Evolutionary conservation across 257 asterid genomes (phyloP), one percentile per base, ranked within the genome.

Genomic region (Thymus mandschuricus): DNA sequence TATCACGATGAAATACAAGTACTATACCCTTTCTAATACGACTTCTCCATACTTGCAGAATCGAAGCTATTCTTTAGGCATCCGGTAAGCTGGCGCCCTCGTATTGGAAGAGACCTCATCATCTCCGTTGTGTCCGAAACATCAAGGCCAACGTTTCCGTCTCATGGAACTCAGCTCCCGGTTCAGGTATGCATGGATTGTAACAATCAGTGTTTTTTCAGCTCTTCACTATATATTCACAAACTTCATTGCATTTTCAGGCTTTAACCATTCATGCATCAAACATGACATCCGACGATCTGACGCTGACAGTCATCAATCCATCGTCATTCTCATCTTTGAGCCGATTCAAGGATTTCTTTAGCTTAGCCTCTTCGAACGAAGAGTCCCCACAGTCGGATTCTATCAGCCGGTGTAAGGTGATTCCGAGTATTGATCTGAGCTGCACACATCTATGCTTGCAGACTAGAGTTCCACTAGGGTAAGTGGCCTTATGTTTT

Each of bases 401-500:
- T 80, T 71, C 83, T 7, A 38, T 38, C 41, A 38, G 41, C 1
- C 41, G 30, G 71, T 70, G 10, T 56, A 83, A 87, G 77, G 86
- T 79, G 74, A 87, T 83, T 80, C 92, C 93, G 59, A 81, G 79
- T 63, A 66, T 82, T 60, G 92, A 88, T 85, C 78, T 71, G 66
- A 87, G 93, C 34, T 86, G 96, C 88, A 82, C 98, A 41, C 98
- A 95, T 81, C 78, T 92, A 75, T 92, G 98, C 96, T 82, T 95
- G 82, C 98, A 87, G 85, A 89, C 98, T 72, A 82, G 93, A 85
- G 97, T 89, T 70, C 99, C 98, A 1, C 81, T 95, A 15, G 99
- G 98, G 99, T 92, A 88, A 73, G 60, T 58, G 21, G 63, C 68
- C 58, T 56, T 21, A 43, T 56, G 3, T 33, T 12, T 29, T 31